phyloP scores from a whole-genome alignment of 108 stramenopile species.

The Skeletonema menzelii region DNA sequence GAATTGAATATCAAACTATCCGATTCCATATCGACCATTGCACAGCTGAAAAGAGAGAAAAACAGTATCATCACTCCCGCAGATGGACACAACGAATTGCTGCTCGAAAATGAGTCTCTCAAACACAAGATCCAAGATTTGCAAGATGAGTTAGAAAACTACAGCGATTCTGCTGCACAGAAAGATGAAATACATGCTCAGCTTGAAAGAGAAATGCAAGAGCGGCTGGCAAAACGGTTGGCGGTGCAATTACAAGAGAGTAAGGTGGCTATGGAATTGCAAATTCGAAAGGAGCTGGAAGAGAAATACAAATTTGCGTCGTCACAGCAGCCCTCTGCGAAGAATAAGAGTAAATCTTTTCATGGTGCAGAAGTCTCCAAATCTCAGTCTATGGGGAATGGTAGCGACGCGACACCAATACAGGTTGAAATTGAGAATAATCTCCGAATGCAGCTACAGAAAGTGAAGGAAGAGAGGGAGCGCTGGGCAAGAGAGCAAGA shows the following conservation, averaged over 20 bases:
- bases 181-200: constrained; percentile 6
- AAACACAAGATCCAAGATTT: constrained; percentile 20
- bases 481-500: constrained; percentile 35
- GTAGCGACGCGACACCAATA: background rate
- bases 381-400: background rate
- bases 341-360: constrained; percentile 8
- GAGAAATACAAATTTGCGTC: constrained; percentile 8
- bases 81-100: constrained; percentile 5
- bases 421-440: constrained; percentile 14
- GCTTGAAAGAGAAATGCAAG: constrained; percentile 41
- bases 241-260: constrained; percentile 22
- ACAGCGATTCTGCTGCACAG: background rate
- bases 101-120: constrained; percentile 14
- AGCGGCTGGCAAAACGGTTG: constrained; percentile 26
- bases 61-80: background rate
- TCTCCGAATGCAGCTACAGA: constrained; percentile 22
- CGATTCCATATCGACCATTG: background rate
- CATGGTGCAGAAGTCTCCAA: background rate
- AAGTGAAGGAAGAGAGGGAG: constrained; percentile 31
- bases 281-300: constrained; percentile 31
- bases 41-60: constrained; percentile 11
- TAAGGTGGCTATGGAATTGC: constrained; percentile 18
- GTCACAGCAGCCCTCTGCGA: constrained; percentile 5
- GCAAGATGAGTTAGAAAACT: constrained; percentile 13
- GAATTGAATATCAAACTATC: constrained; percentile 8